Evolutionary conservation across 495 filamentous ascomycete species (phyloP), one percentile per base, ranked within the genome.

Genomic region (Saxispiralis lemnorum): DNA sequence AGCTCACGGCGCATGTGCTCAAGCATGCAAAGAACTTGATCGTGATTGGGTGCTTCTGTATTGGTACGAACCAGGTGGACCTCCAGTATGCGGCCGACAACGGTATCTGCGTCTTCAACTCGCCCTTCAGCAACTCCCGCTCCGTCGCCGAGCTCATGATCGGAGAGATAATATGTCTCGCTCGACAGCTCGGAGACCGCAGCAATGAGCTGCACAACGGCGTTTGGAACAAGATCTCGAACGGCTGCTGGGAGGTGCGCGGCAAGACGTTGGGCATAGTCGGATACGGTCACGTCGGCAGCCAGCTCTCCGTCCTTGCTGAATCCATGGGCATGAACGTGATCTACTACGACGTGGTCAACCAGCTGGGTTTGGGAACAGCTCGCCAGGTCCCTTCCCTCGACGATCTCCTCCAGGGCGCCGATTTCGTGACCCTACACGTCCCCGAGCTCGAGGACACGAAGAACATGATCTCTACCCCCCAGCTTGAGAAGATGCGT

Each of bases 101-200:
- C 57, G 92, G 92, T 40, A 88, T 95, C 63, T 83, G 85, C 11
- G 92, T 99, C 40, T 99, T 99, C 77, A 99, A 99, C 64, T 95
- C 88, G 43, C 92, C 92, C 0, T 96, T 96, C 60, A 86, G 83
- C 64, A 96, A 99, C 63, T 96, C 89, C 3, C 77, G 92, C 54
- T 89, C 81, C 59, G 92, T 99, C 35, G 92, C 92, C 19, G 92
- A 99, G 66, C 68, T 95, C 40, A 83, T 94, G 44, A 94, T 99
- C 53, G 81, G 64, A 32, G 89, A 96, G 58, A 88, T 99, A 51
- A 93, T 99, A 59, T 62, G 68, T 20, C 74, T 99, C 19, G 88
- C 92, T 9, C 78, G 92, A 24, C 88, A 96, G 63, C 69, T 96
- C 48, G 79, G 84, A 34, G 92, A 99, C 59, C 81, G 89, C 48